phyloP scores from a whole-genome alignment of 1,284 basidiomycete species.

The Heterobasidion annosum region DNA sequence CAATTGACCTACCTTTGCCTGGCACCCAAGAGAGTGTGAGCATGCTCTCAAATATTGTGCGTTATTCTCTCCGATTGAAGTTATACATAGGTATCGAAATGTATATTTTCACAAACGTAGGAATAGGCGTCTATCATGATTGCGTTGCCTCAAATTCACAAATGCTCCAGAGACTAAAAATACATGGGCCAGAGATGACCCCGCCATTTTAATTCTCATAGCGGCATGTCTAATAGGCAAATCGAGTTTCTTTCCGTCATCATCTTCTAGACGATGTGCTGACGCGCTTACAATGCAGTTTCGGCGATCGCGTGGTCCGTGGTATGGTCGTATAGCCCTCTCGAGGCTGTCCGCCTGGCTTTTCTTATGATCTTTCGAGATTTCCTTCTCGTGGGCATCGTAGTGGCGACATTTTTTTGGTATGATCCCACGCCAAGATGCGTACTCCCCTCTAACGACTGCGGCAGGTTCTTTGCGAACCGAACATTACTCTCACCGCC shows the following conservation, averaged over 20 bases:
- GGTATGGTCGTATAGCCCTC: slow-evolving; percentile 61
- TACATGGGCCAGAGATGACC: slow-evolving; percentile 93
- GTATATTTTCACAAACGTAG: slow-evolving; percentile 88
- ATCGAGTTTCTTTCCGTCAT: slow-evolving; percentile 14
- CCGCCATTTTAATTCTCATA: slow-evolving; percentile 84
- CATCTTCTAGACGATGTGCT: too few relatives aligned
- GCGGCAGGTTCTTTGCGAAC: slow-evolving; percentile 64
- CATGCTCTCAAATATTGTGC: slow-evolving; percentile 9
- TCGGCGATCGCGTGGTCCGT: slow-evolving; percentile 79
- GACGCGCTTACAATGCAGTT: slow-evolving; percentile 31
- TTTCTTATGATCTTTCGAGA: slow-evolving; percentile 82
- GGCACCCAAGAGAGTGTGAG: slow-evolving; percentile 85
- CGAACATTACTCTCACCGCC: slow-evolving; percentile 62
- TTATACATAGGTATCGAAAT: slow-evolving; percentile 61
- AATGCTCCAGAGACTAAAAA: slow-evolving; percentile 83
- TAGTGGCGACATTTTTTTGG: slow-evolving; percentile 77
- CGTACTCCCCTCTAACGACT: neutral
- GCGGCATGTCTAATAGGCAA: slow-evolving; percentile 67
- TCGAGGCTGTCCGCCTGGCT: slow-evolving; percentile 54
- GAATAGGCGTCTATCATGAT: slow-evolving; percentile 36
- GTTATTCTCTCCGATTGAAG: neutral
- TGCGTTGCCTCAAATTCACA: neutral
- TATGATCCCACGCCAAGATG: slow-evolving; percentile 20
- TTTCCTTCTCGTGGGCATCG: slow-evolving; percentile 68
- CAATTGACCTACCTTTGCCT: slow-evolving; percentile 88